Conservation (phyloP, 192 early-diverging fungal species). For the Coemansia sp. region DNA sequence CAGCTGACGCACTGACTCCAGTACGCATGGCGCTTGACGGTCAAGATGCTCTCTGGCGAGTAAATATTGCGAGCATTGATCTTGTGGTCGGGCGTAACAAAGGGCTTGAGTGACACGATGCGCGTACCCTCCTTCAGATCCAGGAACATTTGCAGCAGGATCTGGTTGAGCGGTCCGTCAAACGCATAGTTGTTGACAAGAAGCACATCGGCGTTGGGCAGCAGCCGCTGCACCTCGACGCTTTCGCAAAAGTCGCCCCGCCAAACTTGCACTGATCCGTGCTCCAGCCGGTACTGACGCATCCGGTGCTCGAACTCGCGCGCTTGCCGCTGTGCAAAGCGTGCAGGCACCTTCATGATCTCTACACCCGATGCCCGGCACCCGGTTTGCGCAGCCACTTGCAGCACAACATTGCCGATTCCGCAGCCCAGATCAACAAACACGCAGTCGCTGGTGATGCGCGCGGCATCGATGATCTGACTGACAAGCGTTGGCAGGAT, state of each 20-base stretch:
- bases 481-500: conserved; percentile 79
- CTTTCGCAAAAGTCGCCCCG: conserved; percentile 88
- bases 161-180: conserved; percentile 79
- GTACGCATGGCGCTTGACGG: conserved; percentile 64
- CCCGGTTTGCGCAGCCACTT: conserved; percentile 87
- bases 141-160: conserved; percentile 78
- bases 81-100: conserved; percentile 76
- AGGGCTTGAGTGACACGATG: conserved; percentile 83
- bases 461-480: conserved; percentile 75
- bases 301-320: conserved; percentile 84
- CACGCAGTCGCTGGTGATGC: conserved; percentile 61
- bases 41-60: conserved; percentile 68
- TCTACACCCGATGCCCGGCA: conserved; percentile 87
- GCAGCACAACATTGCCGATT: conserved; percentile 95
- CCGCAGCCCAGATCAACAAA: conserved; percentile 96
- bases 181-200: conserved; percentile 98
- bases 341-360: conserved; percentile 81
- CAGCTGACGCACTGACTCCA: conserved; percentile 74
- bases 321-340: conserved; percentile 73
- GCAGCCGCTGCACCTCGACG: conserved; percentile 61
- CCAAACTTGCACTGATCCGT: conserved; percentile 65
- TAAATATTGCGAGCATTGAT: conserved; percentile 71
- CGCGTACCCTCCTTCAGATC: conserved; percentile 85
- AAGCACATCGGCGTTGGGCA: conserved; percentile 83
- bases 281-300: conserved; percentile 62